phyloP scores from a whole-genome alignment of 495 filamentous ascomycete genomes.

The Glarea lozoyensis region DNA sequence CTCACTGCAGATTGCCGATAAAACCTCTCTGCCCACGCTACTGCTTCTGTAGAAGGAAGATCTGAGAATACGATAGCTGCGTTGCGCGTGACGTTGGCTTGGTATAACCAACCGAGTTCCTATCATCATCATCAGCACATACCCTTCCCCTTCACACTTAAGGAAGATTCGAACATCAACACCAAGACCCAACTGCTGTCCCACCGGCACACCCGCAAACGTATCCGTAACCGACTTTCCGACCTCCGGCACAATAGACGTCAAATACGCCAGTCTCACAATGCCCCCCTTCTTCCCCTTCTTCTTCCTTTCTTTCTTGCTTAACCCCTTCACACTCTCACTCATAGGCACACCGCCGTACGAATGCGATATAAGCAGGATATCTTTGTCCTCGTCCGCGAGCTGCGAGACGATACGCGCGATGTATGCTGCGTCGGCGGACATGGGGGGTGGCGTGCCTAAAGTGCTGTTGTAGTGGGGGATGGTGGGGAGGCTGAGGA shows the following conservation, averaged over 20 bases:
- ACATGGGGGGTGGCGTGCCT: too few species aligned
- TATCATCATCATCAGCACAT: too few species aligned
- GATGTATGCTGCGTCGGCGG: conserved; percentile 18
- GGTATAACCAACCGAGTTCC: too few species aligned
- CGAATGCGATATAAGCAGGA: conserved; percentile 11
- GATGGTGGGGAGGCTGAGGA: too few species aligned
- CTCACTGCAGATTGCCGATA: conserved; percentile 22
- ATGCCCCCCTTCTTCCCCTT: conserved; percentile 32
- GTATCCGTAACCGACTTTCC: conserved; percentile 9
- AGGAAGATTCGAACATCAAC: too few species aligned
- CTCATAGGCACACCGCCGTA: conserved; percentile 10
- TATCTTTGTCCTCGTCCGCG: conserved; percentile 18
- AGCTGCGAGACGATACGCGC: conserved; percentile 18
- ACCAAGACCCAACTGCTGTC: too few species aligned
- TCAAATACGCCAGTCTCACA: conserved; percentile 31
- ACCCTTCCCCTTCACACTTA: too few species aligned
- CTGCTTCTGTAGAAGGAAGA: conserved; percentile 7
- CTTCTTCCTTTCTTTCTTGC: conserved; percentile 28
- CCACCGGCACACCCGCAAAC: too few species aligned
- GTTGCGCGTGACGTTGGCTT: too few species aligned
- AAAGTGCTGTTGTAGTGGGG: too few species aligned
- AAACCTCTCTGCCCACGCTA: conserved; percentile 5
- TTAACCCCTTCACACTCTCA: conserved; percentile 25
- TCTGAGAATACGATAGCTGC: too few species aligned
- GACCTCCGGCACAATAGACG: conserved; percentile 14